A percentile compares a stretch with the other conserved stretches of the same genome.
Conservation (phyloP, 1,284 basidiomycete genomes). For the Naganishia liquefaciens region DNA sequence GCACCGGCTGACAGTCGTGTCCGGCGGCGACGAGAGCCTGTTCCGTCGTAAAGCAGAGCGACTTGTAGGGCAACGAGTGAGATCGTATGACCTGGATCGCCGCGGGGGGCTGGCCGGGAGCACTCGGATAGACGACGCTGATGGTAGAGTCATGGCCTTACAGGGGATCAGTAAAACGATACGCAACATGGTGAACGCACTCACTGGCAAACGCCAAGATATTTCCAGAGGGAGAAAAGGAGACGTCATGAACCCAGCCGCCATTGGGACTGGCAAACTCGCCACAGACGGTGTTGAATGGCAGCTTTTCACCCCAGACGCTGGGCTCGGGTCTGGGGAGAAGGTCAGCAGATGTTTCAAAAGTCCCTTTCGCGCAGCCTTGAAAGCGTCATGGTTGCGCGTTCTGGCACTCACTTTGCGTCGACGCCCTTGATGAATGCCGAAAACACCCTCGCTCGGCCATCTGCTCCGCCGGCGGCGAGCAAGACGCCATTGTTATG, state of each 20-base stretch:
- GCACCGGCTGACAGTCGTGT: constrained; percentile 94
- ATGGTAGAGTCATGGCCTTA: constrained; percentile 90
- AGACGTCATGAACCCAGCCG: constrained; percentile 96
- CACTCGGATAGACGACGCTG: constrained; percentile 79
- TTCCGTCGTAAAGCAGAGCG: constrained; percentile 82
- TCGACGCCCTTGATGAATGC: constrained; percentile 99
- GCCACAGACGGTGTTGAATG: constrained; percentile 96
- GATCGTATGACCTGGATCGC: constrained; percentile 71
- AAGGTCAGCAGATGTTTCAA: not conserved
- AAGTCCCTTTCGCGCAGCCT: too few species aligned
- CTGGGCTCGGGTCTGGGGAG: constrained; percentile 72
- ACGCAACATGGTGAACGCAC: constrained; percentile 45
- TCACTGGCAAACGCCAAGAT: constrained; percentile 85
- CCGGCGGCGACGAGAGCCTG: constrained; percentile 83
- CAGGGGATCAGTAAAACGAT: not conserved
- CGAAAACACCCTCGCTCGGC: constrained; percentile 95
- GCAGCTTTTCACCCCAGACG: constrained; percentile 95
- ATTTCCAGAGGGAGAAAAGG: constrained; percentile 93
- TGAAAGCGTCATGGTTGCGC: too few species aligned
- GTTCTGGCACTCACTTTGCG: constrained; percentile 69
- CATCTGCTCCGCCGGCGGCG: constrained; percentile 90
- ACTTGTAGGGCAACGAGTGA: constrained; percentile 74
- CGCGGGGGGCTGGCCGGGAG: constrained; percentile 57
- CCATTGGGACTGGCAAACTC: constrained; percentile 85
- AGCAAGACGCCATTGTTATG: constrained; percentile 96